Evolutionary conservation across 768 basidiomycete genomes (phyloP), one percentile per base, ranked within the genome.

Genomic region (Termitomyces sp.): DNA sequence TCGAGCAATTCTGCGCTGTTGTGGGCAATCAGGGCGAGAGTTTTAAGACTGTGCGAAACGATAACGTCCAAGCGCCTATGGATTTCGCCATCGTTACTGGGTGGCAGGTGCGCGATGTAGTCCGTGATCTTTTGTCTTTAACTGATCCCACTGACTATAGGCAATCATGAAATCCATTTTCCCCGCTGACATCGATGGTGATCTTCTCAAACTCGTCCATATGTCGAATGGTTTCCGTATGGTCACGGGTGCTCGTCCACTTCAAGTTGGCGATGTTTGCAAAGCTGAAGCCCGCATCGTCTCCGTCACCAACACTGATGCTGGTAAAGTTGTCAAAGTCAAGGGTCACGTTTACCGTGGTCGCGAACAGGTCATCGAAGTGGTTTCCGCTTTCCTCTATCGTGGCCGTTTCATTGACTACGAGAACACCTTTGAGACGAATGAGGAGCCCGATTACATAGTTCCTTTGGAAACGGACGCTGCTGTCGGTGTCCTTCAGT

Each of bases 141-240:
- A 64, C 44, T 36, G 55, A 44, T 52, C n/a, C 18, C 32, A 32
- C 36, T 55, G 43, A 60, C 60, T 57, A 0, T 64, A 96, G 94
- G 91, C 95, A n/a, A 98, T 99, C 74, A 99, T 98, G 90, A 93
- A 91, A 72, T 87, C 95, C 1, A 96, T 98, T 74, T 99, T 99
- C 86, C 97, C 97, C 6, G 70, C 80, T 13, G 74, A 84, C 12
- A 93, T 99, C 69, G 92, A 98, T 63, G 97, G 96, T 1, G 96
- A 99, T 72, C 76, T 98, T 16, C 79, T 98, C 66, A 95, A 94
- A 73, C 88, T 98, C 36, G 96, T 98, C 49, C 97, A 99, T 70
- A 84, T 99, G 16, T 95, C 95, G 8, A 99, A 99, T 70, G 95
- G 94, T 47, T 99, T 99, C 87, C 87, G 86, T 56, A 83, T 95